phyloP scores from a whole-genome alignment of 495 filamentous ascomycete species.

The Neurospora tetraspora region DNA sequence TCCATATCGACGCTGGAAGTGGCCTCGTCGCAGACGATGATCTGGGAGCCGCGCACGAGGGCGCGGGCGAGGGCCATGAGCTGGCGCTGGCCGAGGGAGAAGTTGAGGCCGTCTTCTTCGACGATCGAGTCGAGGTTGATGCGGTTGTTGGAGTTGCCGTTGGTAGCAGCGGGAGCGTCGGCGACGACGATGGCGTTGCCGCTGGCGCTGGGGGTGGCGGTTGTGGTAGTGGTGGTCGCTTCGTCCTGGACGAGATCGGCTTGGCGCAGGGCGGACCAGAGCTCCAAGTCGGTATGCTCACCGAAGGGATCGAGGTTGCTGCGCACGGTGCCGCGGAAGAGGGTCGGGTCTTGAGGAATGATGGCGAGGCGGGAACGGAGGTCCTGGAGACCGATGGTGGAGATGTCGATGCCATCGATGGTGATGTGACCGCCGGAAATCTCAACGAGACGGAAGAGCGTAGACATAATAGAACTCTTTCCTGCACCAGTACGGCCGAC shows the following conservation, averaged over 20 bases:
- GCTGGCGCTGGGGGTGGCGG: constrained; percentile 8
- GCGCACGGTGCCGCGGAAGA: constrained; percentile 86
- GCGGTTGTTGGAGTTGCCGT: constrained; percentile 22
- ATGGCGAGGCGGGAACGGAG: constrained; percentile 83
- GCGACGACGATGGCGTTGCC: neutral
- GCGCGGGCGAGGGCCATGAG: constrained; percentile 91
- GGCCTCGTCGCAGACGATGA: constrained; percentile 95
- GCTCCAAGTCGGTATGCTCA: constrained; percentile 75
- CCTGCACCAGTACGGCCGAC: constrained; percentile 91
- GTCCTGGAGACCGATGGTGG: constrained; percentile 72
- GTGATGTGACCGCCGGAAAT: constrained; percentile 72
- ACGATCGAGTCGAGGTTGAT: constrained; percentile 77
- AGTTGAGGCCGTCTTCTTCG: constrained; percentile 94
- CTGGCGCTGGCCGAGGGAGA: constrained; percentile 91
- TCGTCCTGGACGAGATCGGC: constrained; percentile 60
- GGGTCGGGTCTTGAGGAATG: constrained; percentile 92
- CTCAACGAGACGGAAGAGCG: constrained; percentile 84
- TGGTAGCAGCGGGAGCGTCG: neutral
- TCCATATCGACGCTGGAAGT: constrained; percentile 91
- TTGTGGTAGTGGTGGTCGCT: constrained; percentile 17
- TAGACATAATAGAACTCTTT: constrained; percentile 90
- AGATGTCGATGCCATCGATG: constrained; percentile 87
- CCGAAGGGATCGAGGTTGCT: constrained; percentile 88
- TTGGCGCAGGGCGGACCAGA: constrained; percentile 79
- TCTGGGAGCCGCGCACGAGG: constrained; percentile 73